Evolutionary conservation across 805 yeast species (phyloP).

Genomic region (Pichia scutulata): DNA sequence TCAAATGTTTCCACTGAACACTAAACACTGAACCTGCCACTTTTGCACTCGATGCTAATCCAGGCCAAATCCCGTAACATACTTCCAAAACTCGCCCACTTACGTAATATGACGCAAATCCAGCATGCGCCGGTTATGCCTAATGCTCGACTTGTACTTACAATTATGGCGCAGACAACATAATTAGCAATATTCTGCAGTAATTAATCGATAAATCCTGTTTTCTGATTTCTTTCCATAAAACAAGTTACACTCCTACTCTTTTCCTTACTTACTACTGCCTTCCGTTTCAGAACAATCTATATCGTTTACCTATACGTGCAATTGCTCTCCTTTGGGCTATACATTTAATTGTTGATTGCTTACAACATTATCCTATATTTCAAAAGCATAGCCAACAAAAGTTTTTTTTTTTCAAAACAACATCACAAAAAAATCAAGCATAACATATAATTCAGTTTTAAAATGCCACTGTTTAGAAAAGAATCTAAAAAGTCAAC

Average conservation of each 20-base stretch:
- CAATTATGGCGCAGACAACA: background rate
- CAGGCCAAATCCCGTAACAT: too few relatives aligned
- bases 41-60: too few relatives aligned
- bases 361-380: background rate
- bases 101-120: too few relatives aligned
- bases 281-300: background rate
- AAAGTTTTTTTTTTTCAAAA: background rate
- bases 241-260: background rate
- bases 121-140: too few relatives aligned
- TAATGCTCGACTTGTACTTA: too few relatives aligned
- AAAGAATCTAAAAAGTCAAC: conserved; percentile 1
- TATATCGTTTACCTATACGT: background rate
- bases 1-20: too few relatives aligned
- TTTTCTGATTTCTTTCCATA: background rate
- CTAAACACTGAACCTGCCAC: too few relatives aligned
- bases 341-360: too few relatives aligned
- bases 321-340: background rate
- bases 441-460: background rate
- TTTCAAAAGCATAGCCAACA: background rate
- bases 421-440: background rate
- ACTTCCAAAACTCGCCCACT: too few relatives aligned
- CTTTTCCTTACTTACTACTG: too few relatives aligned
- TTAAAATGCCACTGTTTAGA: background rate
- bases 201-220: too few relatives aligned
- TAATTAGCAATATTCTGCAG: background rate